Evolutionary conservation across 371 early-diverging fungal species (phyloP).

Genomic region (Actinomortierella wolfii): DNA sequence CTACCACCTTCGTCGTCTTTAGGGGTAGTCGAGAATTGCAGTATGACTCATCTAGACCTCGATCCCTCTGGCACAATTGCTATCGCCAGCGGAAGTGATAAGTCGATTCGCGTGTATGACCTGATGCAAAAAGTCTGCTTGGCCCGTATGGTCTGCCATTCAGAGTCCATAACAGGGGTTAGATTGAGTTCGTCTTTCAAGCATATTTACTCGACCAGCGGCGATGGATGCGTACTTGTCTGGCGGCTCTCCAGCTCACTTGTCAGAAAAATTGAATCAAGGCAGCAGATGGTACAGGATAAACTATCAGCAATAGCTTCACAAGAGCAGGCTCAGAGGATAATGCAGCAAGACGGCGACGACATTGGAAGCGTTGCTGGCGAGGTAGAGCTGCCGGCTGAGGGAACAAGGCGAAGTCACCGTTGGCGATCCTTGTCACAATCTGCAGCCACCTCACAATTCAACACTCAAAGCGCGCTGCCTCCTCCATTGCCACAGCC

Average conservation of each 20-base stretch:
- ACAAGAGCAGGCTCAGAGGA: not conserved
- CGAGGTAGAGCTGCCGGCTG: constrained; percentile 14
- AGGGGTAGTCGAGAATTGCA: constrained; percentile 58
- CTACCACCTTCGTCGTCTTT: too few relatives aligned
- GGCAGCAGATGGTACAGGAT: constrained; percentile 7
- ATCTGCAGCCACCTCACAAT: too few relatives aligned
- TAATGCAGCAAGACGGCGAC: constrained; percentile 18
- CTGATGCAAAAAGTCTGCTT: constrained; percentile 68
- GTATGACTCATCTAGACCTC: constrained; percentile 66
- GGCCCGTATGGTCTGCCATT: constrained; percentile 69
- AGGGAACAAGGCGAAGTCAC: not conserved
- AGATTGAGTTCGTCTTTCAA: constrained; percentile 62
- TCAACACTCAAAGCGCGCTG: too few relatives aligned
- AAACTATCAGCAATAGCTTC: not conserved
- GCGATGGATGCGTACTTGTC: constrained; percentile 80
- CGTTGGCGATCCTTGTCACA: not conserved
- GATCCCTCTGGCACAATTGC: constrained; percentile 80
- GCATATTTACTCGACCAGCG: constrained; percentile 74
- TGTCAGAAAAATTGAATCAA: constrained; percentile 50
- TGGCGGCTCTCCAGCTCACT: constrained; percentile 69
- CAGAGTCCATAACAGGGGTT: constrained; percentile 79
- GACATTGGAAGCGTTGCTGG: constrained; percentile 24
- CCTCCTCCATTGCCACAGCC: too few relatives aligned
- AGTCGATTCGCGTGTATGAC: constrained; percentile 77
- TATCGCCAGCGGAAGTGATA: constrained; percentile 75